Evolutionary conservation across 2,329 filamentous ascomycete species (phyloP), one percentile per base, ranked within the genome.

Genomic region (Pyrenophora teres): DNA sequence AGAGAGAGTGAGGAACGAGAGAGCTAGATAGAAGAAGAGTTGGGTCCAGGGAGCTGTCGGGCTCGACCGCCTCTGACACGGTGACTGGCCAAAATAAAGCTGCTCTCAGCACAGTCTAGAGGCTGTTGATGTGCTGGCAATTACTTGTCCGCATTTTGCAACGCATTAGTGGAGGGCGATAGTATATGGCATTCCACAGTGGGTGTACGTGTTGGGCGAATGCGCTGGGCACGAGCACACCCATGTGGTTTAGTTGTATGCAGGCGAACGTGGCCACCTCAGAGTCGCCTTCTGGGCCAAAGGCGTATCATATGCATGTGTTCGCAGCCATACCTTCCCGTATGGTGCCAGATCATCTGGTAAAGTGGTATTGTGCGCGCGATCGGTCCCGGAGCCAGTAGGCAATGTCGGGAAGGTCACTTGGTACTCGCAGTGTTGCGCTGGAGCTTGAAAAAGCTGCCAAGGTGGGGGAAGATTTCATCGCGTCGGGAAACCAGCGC

Each of bases 111-210:
- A 61, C 59, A 55, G 44, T 38, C 49, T 59, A 61, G 63, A 68
- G 68, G 63, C 65, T 65, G 62, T 63, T 72, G 72, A 74, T 74
- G 72, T 73, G 72, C 61, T 74, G 72, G 70, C 72, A 74, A 59
- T 63, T 58, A 63, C 41, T 63, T 52, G 57, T 67, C 68, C 70
- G 72, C 70, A 69, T 64, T 69, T 60, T 58, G 64, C 54, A 63
- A 67, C 63, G 65, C 63, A 69, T 72, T 72, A 69, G 70, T 69
- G 69, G 68, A 67, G 52, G 59, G 57, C 60, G 53, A 68, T 68
- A 70, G 65, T 72, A 67, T 70, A 72, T 63, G 70, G 59, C 60
- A 62, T 65, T 62, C 35, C 37, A 45, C 52, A 41, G 52, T 56
- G 53, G 60, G 57, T 60, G 61, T 62, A 69, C 64, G 64, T 64